Base-by-base conservation (phyloP, 2,329 filamentous ascomycete species). In the Aspergillus aculeatus region DNA sequence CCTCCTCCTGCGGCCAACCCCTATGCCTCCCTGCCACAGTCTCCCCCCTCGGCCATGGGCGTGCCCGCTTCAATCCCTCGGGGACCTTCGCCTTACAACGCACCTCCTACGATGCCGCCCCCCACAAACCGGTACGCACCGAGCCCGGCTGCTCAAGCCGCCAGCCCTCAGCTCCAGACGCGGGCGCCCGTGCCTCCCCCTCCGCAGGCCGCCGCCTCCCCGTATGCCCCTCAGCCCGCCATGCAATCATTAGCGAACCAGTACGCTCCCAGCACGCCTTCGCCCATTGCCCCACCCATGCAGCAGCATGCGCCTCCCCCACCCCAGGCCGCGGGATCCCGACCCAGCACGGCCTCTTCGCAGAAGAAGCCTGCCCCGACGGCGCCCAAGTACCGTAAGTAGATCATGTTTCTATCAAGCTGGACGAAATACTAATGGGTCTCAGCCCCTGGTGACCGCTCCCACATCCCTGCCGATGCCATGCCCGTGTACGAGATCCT, bases 51-150 rank as follows among this genome's bases (percentile, higher is more conserved):
- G 16, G 68, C 66, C 70, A 75, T 78, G 66, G 73, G 66, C 16
- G 62, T 71, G 55, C 84, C 87, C 21, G 83, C 70, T 19, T 71
- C 70, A 6, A 69, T 91, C 54, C 84, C 87, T 23, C 87, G 92
- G 64, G 92, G 89, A 29, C 84, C 89, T 4, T 96, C 93, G 26
- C 93, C 93, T 5, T 97, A 96, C 76, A 92, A 93, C 69, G 86
- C 89, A 41, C 90, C 93, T 56, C 90, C 91, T 6, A 80, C 87
- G 31, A 83, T 82, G 19, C 81, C 86, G 5, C 87, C 90, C n/a
- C 85, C 89, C 5, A 84, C 86, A 10, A 91, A 86, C 78, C 83
- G 91, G 69, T 96, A 96, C 73, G 88, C 90, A 14, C 89, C 90
- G 12, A 81, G 84, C 54, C 86, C 89, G 49, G 78, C 84, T 16